Evolutionary conservation across 208 protist genomes (phyloP), one percentile per base, ranked within the genome.

Genomic region (Trypanosoma avium): DNA sequence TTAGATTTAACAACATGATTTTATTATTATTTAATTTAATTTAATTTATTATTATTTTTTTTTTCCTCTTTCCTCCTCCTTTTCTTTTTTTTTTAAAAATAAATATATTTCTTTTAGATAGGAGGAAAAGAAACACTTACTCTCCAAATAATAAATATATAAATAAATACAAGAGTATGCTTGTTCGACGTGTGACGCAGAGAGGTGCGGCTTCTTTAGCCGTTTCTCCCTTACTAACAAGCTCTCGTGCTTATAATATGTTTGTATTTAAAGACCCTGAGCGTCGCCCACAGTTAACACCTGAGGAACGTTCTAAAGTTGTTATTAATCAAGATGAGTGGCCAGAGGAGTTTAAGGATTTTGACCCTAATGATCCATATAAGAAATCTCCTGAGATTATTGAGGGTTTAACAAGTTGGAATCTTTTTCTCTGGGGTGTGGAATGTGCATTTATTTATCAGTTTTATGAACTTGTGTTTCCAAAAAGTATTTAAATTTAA

Each of bases 361-460:
- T 85, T 77, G 92, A 97, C 59, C 88, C 88, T 2, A 81, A 95
- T 53, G 92, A 97, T 69, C 92, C 92, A 24, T 97, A 97, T 81
- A 97, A 97, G 74, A 92, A 95, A 58, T 83, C 69, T 38, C 92
- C 92, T 29, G 79, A 83, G 70, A 78, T 93, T 36, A 88, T 95
- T 56, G 88, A 96, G 61, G 84, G 86, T 36, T 70, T 97, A 48
- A 84, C 77, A 70, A 95, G 88, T 80, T 95, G 86, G 85, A 90
- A 90, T 61, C 80, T 95, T 26, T 90, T 95, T 45, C 75, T 94
- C 29, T 93, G 86, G 87, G 92, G 92, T 45, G 77, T 88, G 32
- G 86, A 97, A 75, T 70, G 53, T 47, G 86, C 92, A 40, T 97
- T 97, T 70, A 92, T 97, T 38, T 94, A 94, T 73, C 83, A 94